Conservation (phyloP, 345 rosid species). For the Brassica napus region Da-Ae NC_063451.1:31147501-31148000, state of each 20-base stretch:
- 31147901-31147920: neutral
- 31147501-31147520: conserved; percentile 89
- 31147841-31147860: neutral
- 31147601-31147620: conserved; percentile 92
- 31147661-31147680: conserved; percentile 75
- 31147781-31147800: neutral
- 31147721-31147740: neutral
- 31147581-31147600: conserved; percentile 95
- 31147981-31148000: neutral
- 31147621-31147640: conserved; percentile 92
- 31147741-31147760: conserved; percentile 15
- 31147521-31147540: conserved; percentile 91
- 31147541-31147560: conserved; percentile 93
- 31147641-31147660: conserved; percentile 78
- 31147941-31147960: neutral
- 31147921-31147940: neutral
- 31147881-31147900: neutral
- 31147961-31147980: neutral
- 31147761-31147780: neutral
- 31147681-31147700: conserved; percentile 52
- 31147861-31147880: conserved; percentile 1
- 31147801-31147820: neutral
- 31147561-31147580: conserved; percentile 98
- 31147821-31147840: neutral
- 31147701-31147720: conserved; percentile 1